Base-by-base conservation (phyloP, 179 eudicot genomes). In the Corrigiola litoralis region DNA sequence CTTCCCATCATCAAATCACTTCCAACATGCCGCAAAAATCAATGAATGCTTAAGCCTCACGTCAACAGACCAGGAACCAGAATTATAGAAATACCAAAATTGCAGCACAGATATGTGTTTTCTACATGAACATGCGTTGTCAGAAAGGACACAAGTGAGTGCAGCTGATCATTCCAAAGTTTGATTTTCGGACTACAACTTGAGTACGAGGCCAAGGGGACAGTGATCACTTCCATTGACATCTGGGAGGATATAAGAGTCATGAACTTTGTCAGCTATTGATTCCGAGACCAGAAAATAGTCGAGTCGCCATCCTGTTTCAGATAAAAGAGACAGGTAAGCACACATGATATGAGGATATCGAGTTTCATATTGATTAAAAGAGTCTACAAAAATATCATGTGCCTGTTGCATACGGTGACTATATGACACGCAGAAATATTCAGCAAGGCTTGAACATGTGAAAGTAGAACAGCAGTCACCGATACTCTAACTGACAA, bases 231-330 rank as follows among this genome's bases (percentile, higher is more conserved):
- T 92, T 23, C 98, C 98, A 46, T 54, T 74, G 63, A 92, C 83
- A 77, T 90, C 97, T 20, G 98, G 98, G 65, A 90, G 84, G 42
- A 92, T 90, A 66, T 81, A 92, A 1, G 98, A 90, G 76, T 92
- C 96, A 14, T 92, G 87, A 64, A 85, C 98, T 46, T 61, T 70
- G 57, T 81, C 84, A 2, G 82, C 81, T 62, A 92, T 69, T 31
- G 84, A 81, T 70, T 83, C 75, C 7, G 97, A 92, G 40, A 73
- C 88, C 38, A 92, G 81, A 72, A 85, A 92, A 72, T 90, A 92
- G 72, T 92, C 98, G 8, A 92, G 89, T 24, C 98, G 80, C 98
- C 98, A 92, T 63, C 98, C 98, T 92, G 84, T 64, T 74, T 56
- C 60, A 62, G 10, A 63, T 40, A 59, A 36, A 56, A 63, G 41